phyloP scores from a whole-genome alignment of 2,329 filamentous ascomycete genomes.

The Aureobasidium sp. region DNA sequence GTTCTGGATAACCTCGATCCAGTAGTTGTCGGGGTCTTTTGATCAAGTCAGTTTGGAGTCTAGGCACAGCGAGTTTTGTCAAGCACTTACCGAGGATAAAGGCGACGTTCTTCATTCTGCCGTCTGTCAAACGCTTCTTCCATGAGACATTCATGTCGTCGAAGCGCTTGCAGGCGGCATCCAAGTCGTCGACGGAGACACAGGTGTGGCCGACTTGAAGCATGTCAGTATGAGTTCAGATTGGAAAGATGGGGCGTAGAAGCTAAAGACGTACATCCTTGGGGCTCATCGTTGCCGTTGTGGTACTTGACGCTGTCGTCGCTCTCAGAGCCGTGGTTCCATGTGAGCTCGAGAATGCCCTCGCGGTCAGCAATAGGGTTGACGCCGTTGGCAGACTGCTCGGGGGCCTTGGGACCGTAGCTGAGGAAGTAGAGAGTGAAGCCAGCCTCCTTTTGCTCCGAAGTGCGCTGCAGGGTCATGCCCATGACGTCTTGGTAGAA shows the following conservation, averaged over 20 bases:
- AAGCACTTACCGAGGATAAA: constrained; percentile 61
- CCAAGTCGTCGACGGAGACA: constrained; percentile 79
- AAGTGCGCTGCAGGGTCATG: constrained; percentile 72
- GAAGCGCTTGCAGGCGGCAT: constrained; percentile 78
- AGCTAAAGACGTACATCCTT: constrained; percentile 40
- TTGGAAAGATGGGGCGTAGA: neutral
- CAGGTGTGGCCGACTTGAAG: constrained; percentile 77
- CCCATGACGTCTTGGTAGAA: constrained; percentile 71
- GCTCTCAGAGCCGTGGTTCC: constrained; percentile 78
- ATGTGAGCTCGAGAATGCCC: constrained; percentile 84
- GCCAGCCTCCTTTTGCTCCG: constrained; percentile 60
- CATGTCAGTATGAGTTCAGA: neutral
- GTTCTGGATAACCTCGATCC: constrained; percentile 74
- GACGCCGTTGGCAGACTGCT: constrained; percentile 48
- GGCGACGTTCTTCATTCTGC: constrained; percentile 85
- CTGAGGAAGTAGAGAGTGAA: constrained; percentile 94
- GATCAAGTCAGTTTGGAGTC: neutral
- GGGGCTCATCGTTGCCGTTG: constrained; percentile 82
- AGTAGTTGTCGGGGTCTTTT: constrained; percentile 69
- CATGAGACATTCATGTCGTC: constrained; percentile 75
- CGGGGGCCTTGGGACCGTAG: constrained; percentile 50
- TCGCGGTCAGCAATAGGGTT: constrained; percentile 63
- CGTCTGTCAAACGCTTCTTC: constrained; percentile 94
- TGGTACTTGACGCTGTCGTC: constrained; percentile 81
- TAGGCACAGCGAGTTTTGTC: neutral